Percentiles rank a stretch among this genome's conserved stretches.
Conservation (phyloP, 768 basidiomycete genomes). For the Astraeus odoratus region DNA sequence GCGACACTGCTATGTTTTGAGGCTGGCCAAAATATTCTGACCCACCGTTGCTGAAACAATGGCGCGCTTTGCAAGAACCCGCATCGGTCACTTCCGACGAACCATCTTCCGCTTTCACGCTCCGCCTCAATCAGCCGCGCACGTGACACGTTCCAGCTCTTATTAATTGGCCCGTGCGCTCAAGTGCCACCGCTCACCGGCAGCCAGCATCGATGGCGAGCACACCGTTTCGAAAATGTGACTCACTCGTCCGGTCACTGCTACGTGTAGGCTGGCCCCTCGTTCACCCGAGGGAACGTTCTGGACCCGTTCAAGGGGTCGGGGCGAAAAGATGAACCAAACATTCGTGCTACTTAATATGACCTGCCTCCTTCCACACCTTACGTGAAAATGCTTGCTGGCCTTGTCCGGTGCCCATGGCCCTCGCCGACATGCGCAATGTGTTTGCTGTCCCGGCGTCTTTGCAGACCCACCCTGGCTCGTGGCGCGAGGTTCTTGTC, state of each 20-base stretch:
- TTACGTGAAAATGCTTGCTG: too few relatives aligned
- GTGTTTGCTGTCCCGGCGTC: background rate
- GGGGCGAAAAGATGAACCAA: too few relatives aligned
- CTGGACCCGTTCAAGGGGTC: background rate
- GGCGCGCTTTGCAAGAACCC: conserved; percentile 55
- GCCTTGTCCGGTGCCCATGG: too few relatives aligned
- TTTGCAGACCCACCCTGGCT: background rate
- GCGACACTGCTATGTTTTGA: conserved; percentile 37
- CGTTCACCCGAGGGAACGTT: background rate
- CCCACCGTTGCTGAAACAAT: conserved; percentile 33
- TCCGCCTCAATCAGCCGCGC: conserved; percentile 18
- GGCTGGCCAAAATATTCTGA: conserved; percentile 26
- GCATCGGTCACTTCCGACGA: conserved; percentile 7
- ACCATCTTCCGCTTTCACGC: conserved; percentile 12
- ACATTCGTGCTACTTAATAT: too few relatives aligned
- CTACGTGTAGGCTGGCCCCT: background rate
- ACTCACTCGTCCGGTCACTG: background rate
- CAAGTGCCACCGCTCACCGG: too few relatives aligned
- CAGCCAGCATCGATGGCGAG: background rate
- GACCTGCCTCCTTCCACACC: too few relatives aligned
- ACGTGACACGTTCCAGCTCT: background rate
- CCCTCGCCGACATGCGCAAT: background rate
- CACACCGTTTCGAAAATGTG: background rate
- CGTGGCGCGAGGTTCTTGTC: too few relatives aligned
- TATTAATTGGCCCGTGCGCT: conserved; percentile 8